Evolutionary conservation across 257 asterid species (phyloP).

Genomic region (Lavandula angustifolia): DNA sequence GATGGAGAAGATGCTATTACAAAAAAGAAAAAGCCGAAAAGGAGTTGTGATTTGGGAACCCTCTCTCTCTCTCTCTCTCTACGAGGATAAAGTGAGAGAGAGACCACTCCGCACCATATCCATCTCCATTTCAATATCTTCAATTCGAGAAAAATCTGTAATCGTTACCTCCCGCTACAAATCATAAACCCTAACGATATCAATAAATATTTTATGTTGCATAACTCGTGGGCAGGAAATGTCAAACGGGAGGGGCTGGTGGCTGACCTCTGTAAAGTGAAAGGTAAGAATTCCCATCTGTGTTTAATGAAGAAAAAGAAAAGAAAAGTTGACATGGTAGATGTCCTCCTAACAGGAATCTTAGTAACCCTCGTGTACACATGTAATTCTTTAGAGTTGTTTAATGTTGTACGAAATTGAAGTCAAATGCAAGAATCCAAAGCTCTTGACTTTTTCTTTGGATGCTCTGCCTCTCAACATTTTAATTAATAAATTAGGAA

Average conservation of each 20-base stretch:
- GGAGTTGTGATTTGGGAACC: slow-evolving; percentile 34
- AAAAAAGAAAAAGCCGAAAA: slow-evolving; percentile 49
- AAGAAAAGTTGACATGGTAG: slow-evolving; percentile 30
- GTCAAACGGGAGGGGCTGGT: slow-evolving; percentile 30
- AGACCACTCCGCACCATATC: no score
- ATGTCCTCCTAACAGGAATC: slow-evolving; percentile 33
- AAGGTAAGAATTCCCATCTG: slow-evolving; percentile 33
- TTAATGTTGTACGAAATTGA: slow-evolving; percentile 33
- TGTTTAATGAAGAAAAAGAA: background rate
- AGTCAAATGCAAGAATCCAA: slow-evolving; percentile 57
- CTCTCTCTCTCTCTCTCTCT: slow-evolving; percentile 4
- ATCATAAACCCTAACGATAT: no score
- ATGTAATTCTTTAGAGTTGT: slow-evolving; percentile 31
- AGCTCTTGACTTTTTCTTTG: slow-evolving; percentile 54
- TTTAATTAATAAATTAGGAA: slow-evolving; percentile 30
- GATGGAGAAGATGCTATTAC: slow-evolving; percentile 20
- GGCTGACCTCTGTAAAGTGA: slow-evolving; percentile 45
- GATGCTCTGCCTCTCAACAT: slow-evolving; percentile 38
- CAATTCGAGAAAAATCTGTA: no score
- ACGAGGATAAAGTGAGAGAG: slow-evolving; percentile 42
- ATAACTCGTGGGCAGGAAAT: background rate
- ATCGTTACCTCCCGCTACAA: no score
- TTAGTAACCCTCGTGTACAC: slow-evolving; percentile 42
- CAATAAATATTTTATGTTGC: background rate
- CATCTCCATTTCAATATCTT: no score